Evolutionary conservation across 805 yeast species (phyloP), one percentile per base, ranked within the genome.

Genomic region (Komagataella kurtzmanii): DNA sequence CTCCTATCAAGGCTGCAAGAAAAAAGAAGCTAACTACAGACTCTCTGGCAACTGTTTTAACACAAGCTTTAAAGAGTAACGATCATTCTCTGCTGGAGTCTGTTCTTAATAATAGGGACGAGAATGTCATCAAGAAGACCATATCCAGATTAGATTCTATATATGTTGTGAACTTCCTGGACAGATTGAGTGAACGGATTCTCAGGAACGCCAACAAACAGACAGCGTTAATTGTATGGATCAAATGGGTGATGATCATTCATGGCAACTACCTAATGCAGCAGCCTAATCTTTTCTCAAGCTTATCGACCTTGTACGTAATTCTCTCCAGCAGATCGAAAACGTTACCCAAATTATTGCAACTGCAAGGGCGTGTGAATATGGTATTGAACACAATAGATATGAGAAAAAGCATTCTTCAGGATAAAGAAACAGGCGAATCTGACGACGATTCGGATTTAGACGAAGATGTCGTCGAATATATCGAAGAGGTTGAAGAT

Each of bases 1-100:
- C 56, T 44, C 55, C 51, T 63, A 59, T 53, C 53, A 8, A 49
- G 50, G 24, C 51, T 51, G 55, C 60, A 19, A 50, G 64, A 36
- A 52, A 57, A 61, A 47, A 65, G 67, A 54, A 66, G 67, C 47
- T 81, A 18, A 76, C 80, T 7, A 79, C 85, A 4, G 95, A 93
- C 50, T 80, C 96, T 1, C 77, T 90, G 54, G 80, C 96, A 1
- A 81, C 85, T 1, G 79, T 93, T n/a, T 72, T 93, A 47, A 73
- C 90, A 12, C 99, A 93, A 69, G 91, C 99, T 0, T 73, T 93
- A 55, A 82, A 80, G 59, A 82, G 95, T 18, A 87, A 86, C 60
- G 99, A 93, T 64, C 89, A 83, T 59, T 71, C 93, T 7, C 71
- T 93, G 52, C 73, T 93, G 55, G 98, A 93, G 65, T 80, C 88